Conservation (phyloP, 2,329 filamentous ascomycete genomes). For the Diaporthe citriasiana region DNA sequence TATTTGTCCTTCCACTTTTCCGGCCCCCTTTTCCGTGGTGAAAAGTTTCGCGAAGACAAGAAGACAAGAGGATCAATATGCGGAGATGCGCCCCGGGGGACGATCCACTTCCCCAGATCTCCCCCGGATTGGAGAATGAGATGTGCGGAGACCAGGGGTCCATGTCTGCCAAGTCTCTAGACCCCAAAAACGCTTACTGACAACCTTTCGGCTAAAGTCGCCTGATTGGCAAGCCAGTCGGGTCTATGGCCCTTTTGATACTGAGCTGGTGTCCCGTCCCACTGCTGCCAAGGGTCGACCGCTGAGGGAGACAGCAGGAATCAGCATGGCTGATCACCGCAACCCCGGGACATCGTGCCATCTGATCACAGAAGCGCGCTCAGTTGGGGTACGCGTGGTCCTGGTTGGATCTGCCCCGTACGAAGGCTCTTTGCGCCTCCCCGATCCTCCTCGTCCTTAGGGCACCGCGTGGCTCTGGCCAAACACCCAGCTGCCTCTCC, state of each 20-base stretch:
- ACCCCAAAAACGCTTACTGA: constrained; percentile 14
- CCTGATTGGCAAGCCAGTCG: constrained; percentile 33
- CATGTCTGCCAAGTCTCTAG: constrained; percentile 31
- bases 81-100: not conserved
- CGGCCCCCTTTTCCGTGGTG: constrained; percentile 24
- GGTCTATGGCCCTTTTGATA: constrained; percentile 22
- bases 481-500: not conserved
- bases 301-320: constrained; percentile 18
- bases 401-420: constrained; percentile 14
- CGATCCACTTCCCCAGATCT: constrained; percentile 33
- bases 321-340: constrained; percentile 27
- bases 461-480: constrained; percentile 16
- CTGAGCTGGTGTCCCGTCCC: constrained; percentile 13
- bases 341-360: constrained; percentile 14
- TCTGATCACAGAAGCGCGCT: constrained; percentile 34
- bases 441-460: constrained; percentile 19
- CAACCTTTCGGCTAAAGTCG: constrained; percentile 31
- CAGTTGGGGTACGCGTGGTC: constrained; percentile 7
- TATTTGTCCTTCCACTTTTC: constrained; percentile 28
- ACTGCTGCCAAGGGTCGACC: constrained; percentile 24
- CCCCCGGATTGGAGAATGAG: constrained; percentile 28
- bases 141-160: constrained; percentile 22
- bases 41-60: not conserved
- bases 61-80: constrained; percentile 18
- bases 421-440: not conserved